Evolutionary conservation across 257 asterid genomes (phyloP), one percentile per base, ranked within the genome.

Genomic region (Solanum dulcamara): DNA sequence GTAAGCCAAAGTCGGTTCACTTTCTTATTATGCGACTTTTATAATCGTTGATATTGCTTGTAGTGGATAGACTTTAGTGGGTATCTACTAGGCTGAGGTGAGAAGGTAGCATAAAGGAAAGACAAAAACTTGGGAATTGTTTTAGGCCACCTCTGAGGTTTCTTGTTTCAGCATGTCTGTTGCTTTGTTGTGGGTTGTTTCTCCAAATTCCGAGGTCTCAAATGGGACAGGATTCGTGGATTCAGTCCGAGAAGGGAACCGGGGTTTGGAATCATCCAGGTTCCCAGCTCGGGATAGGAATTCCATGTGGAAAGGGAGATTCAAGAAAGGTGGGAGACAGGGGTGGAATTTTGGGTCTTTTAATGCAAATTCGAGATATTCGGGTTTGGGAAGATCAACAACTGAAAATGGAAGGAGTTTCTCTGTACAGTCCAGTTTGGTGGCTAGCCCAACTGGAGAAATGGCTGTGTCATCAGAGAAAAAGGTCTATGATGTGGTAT

Each of bases 401-500:
- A 77, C 84, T 24, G 92, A 85, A 84, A 91, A 55, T 24, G 91
- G 85, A 33, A 79, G 83, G 44, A 90, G 88, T 67, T 83, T 91
- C 80, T 86, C 92, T 62, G 90, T 86, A 37, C 75, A 86, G 10
- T 93, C 98, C 14, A 93, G 91, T 85, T 51, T 90, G 84, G 90
- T 92, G 53, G 98, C 93, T 53, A 90, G 90, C 81, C 94, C 99
- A 28, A 86, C 98, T 10, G 98, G 94, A 81, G 99, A 93, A 83
- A 85, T 95, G 42, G 38, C 89, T 37, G 86, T 92, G 81, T 83
- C 99, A 75, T 93, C 99, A 0, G 99, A 97, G 91, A 97, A 95
- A 84, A 95, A 92, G 92, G 99, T 97, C 10, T 95, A 97, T 85
- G 97, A 97, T 85, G 99, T 97, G 79, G 98, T 97, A 22, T 80